These are phyloP conservation scores for Paraphoma chrysanthemicola DNA, from an alignment of 2,329 filamentous ascomycete genomes.

Conservation along the genomic window DNA sequence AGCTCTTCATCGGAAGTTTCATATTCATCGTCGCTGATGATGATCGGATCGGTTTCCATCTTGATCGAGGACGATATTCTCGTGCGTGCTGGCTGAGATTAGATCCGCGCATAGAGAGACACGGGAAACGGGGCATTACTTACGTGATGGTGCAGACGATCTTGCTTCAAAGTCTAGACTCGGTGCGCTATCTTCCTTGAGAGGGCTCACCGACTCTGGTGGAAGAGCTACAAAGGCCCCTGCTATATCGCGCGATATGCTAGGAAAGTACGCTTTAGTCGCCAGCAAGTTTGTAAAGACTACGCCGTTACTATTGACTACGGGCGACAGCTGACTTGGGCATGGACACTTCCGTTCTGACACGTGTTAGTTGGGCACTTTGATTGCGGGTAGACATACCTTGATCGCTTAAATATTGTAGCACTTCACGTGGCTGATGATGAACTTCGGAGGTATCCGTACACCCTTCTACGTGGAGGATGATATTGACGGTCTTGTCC, in stretches of 20 bases:
- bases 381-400: not conserved
- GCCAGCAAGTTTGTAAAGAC: not conserved
- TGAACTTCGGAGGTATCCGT: not conserved
- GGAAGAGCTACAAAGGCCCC: not conserved
- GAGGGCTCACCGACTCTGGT: not conserved
- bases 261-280: not conserved
- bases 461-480: conserved; percentile 1
- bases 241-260: not conserved
- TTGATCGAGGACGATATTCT: too few species aligned
- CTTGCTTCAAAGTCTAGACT: not conserved
- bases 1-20: too few species aligned
- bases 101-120: too few species aligned
- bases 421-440: not conserved
- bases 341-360: not conserved
- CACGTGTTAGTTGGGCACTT: not conserved
- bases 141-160: not conserved
- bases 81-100: too few species aligned
- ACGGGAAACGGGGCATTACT: not conserved
- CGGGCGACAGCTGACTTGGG: not conserved
- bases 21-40: too few species aligned
- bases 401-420: not conserved
- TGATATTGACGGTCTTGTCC: conserved; percentile 1
- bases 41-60: too few species aligned
- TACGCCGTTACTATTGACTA: not conserved
- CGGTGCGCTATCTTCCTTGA: not conserved